Conservation (phyloP, 805 yeast species). For the Tetrapisispora phaffii region DNA sequence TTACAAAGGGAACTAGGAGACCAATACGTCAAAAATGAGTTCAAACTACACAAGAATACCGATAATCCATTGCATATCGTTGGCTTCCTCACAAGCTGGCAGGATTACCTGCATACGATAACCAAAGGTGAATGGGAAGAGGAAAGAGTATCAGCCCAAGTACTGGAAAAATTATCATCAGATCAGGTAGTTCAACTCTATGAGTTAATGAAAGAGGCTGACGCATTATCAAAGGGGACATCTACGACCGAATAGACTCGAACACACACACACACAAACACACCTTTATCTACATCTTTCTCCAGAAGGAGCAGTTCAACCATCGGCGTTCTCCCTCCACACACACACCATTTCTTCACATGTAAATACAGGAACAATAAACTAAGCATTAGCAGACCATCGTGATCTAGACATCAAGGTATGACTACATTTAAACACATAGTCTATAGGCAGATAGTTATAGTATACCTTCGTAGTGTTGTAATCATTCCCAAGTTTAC, state of each 20-base stretch:
- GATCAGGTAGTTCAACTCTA: constrained; percentile 81
- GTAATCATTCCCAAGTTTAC: no score
- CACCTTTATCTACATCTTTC: no score
- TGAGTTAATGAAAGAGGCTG: constrained; percentile 68
- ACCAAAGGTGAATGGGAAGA: constrained; percentile 56
- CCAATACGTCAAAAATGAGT: constrained; percentile 80
- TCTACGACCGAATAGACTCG: neutral
- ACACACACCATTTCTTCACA: no score
- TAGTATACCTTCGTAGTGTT: no score
- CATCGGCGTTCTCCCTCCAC: no score
- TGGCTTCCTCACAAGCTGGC: constrained; percentile 93
- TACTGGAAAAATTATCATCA: constrained; percentile 75
- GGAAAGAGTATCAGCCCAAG: constrained; percentile 49
- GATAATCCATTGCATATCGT: constrained; percentile 91
- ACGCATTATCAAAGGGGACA: constrained; percentile 5
- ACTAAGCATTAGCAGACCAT: no score
- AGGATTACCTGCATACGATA: constrained; percentile 58
- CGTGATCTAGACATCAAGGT: no score
- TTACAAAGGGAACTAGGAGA: constrained; percentile 78
- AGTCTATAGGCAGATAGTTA: no score
- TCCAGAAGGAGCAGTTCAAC: no score
- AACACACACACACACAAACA: neutral
- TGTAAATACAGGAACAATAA: no score
- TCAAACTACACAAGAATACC: constrained; percentile 66
- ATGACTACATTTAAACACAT: no score